These are phyloP conservation scores for Entonaema liquescens DNA, from an alignment of 495 filamentous ascomycete genomes.

Conservation along the genomic window DNA sequence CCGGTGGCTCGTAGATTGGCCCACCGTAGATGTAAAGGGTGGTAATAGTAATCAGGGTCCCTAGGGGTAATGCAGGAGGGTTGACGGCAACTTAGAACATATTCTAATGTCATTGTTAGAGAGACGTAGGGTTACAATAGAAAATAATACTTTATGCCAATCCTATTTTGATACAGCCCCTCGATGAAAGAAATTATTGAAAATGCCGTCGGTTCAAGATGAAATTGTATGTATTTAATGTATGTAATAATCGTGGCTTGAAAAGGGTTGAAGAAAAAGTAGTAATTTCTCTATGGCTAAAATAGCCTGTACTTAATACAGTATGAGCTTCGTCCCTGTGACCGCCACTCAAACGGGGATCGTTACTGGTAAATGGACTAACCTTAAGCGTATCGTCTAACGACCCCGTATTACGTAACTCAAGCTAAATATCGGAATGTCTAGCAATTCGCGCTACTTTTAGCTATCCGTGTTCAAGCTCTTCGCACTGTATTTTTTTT, in stretches of 20 bases:
- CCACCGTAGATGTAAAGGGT: constrained; percentile 5
- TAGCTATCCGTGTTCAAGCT: background rate
- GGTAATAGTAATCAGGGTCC: constrained; percentile 21
- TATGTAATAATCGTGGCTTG: background rate
- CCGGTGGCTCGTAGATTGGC: constrained; percentile 23
- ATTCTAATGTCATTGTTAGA: constrained; percentile 16
- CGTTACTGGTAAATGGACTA: background rate
- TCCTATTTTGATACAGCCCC: constrained; percentile 15
- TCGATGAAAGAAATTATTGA: constrained; percentile 3
- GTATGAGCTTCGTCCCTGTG: background rate
- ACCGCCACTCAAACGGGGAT: background rate
- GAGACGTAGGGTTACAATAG: constrained; percentile 35
- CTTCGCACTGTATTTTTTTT: constrained; percentile 15
- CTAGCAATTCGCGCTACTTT: background rate
- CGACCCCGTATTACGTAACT: constrained; percentile 11
- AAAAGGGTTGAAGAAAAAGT: constrained; percentile 3
- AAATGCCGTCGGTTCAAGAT: constrained; percentile 29
- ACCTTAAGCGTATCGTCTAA: background rate
- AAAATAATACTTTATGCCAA: constrained; percentile 20
- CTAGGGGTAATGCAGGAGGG: constrained; percentile 24
- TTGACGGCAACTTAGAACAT: constrained; percentile 14
- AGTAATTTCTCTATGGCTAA: background rate
- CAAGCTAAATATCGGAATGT: background rate
- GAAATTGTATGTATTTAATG: background rate
- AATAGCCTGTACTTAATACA: background rate